Conservation (phyloP, 768 basidiomycete species). For the Punctularia strigosozonata region DNA sequence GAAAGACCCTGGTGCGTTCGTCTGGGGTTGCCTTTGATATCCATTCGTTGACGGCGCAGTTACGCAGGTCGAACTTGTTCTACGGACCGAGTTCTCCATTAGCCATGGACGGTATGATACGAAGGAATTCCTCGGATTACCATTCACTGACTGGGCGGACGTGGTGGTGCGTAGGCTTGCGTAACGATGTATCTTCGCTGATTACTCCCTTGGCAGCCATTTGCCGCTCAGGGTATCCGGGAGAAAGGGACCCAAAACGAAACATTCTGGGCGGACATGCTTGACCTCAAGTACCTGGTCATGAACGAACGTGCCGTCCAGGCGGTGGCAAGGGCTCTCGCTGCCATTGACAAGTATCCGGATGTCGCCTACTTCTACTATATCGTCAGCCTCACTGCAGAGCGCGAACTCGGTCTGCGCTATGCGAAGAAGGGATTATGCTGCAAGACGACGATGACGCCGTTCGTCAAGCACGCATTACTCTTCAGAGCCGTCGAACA, state of each 20-base stretch:
- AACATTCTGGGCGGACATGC: constrained; percentile 44
- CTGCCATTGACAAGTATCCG: constrained; percentile 40
- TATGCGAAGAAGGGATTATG: constrained; percentile 58
- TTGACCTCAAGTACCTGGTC: constrained; percentile 51
- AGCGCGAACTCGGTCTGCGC: constrained; percentile 39
- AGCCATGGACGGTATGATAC: constrained; percentile 47
- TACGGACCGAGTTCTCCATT: constrained; percentile 50
- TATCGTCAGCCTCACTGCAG: constrained; percentile 37
- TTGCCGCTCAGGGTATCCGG: constrained; percentile 46
- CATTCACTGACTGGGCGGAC: constrained; percentile 30
- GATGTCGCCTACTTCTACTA: constrained; percentile 56
- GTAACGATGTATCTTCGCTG: constrained; percentile 45
- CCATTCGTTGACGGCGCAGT: too few relatives aligned
- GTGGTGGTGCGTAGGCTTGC: constrained; percentile 25
- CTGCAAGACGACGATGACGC: constrained; percentile 36
- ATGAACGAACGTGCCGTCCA: constrained; percentile 35
- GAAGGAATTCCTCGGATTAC: too few relatives aligned
- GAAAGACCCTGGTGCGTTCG: constrained; percentile 33
- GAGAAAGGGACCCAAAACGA: constrained; percentile 27
- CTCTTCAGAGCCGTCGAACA: constrained; percentile 53
- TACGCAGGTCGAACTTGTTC: too few relatives aligned
- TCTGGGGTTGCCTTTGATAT: too few relatives aligned
- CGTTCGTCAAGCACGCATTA: constrained; percentile 44
- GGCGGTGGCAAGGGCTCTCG: constrained; percentile 34
- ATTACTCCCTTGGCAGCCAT: constrained; percentile 46